A percentile compares a stretch with the other conserved stretches of the same genome.
phyloP scores from a whole-genome alignment of 2,329 filamentous ascomycete species.

The Orbilia ellipsospora region DNA sequence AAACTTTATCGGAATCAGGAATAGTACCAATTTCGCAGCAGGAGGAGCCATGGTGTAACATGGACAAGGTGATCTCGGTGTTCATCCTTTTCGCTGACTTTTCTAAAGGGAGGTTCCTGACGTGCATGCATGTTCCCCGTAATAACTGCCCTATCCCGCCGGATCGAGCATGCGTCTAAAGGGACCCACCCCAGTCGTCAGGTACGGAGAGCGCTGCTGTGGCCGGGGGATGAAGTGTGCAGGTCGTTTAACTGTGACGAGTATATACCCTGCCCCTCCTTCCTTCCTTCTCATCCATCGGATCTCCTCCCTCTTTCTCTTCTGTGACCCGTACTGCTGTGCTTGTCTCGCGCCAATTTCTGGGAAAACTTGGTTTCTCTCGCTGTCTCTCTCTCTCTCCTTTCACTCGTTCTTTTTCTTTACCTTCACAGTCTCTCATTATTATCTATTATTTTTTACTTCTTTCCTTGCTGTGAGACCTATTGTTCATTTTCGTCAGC shows the following conservation, averaged over 20 bases:
- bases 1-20: too few relatives aligned
- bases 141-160: constrained; percentile 35
- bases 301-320: constrained; percentile 3
- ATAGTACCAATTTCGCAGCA: too few relatives aligned
- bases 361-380: constrained; percentile 18
- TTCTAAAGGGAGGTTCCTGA: constrained; percentile 1
- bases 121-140: constrained; percentile 45
- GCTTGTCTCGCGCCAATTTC: constrained; percentile 14
- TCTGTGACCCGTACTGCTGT: not conserved
- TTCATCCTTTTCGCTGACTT: too few relatives aligned
- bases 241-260: constrained; percentile 23
- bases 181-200: constrained; percentile 17
- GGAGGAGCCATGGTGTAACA: too few relatives aligned
- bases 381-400: not conserved
- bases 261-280: constrained; percentile 26
- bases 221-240: constrained; percentile 29
- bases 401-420: not conserved
- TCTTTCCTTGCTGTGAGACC: too few relatives aligned
- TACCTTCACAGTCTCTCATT: constrained; percentile 11
- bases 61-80: too few relatives aligned
- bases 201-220: constrained; percentile 26
- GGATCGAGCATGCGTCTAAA: constrained; percentile 51
- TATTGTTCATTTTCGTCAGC: constrained; percentile 8
- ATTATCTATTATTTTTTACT: not conserved
- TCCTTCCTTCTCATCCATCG: not conserved